Percentiles rank a stretch among this genome's conserved stretches.
These are phyloP conservation scores for Salix purpurea DNA, from an alignment of 345 rosid species.

Conservation along the genomic window DNA sequence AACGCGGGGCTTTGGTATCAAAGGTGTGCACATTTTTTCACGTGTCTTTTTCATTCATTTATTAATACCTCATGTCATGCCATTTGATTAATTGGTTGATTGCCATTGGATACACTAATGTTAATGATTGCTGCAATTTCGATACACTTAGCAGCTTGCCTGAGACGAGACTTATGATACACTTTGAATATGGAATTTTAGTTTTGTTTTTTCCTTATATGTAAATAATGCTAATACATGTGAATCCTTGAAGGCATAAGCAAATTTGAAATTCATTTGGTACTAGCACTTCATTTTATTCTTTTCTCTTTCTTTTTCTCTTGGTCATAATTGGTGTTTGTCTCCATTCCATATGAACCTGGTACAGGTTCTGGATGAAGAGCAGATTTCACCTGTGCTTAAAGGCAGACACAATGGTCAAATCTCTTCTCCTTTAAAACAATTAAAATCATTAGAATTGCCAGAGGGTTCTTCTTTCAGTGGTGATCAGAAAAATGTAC, in stretches of 20 bases:
- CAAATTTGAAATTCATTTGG: not conserved
- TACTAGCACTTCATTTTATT: not conserved
- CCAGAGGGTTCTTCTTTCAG: slow-evolving; percentile 36
- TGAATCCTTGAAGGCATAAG: not conserved
- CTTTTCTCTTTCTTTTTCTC: slow-evolving; percentile 1
- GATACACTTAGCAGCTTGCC: not conserved
- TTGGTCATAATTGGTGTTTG: not conserved
- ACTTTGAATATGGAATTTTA: not conserved
- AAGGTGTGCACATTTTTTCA: slow-evolving; percentile 30
- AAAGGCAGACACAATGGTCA: slow-evolving; percentile 23
- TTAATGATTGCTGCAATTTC: not conserved
- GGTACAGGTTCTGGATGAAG: slow-evolving; percentile 15
- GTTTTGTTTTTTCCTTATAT: not conserved
- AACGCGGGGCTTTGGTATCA: slow-evolving; percentile 36
- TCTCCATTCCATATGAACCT: not conserved
- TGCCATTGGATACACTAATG: slow-evolving; percentile 1
- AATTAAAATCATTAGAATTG: slow-evolving; percentile 36
- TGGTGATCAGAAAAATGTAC: slow-evolving; percentile 40
- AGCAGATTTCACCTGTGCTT: slow-evolving; percentile 7
- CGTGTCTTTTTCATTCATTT: not conserved
- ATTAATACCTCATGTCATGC: not conserved
- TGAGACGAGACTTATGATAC: not conserved
- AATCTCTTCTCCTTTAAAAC: slow-evolving; percentile 43
- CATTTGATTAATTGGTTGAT: not conserved
- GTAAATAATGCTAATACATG: not conserved